Evolutionary conservation across 768 basidiomycete genomes (phyloP).

Genomic region (Russula abietina): DNA sequence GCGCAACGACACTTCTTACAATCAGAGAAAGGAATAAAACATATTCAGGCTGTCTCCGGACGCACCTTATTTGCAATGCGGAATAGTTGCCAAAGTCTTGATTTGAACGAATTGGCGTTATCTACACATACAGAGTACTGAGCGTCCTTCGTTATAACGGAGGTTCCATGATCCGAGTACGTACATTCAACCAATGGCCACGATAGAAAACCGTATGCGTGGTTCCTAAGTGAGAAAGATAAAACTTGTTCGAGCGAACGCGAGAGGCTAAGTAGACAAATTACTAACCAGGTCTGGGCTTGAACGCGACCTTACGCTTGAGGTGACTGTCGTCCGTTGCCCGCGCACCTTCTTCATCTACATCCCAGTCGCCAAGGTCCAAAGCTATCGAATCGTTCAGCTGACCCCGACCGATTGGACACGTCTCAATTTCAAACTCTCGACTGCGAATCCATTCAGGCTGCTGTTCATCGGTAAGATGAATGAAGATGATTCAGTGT

Average conservation of each 20-base stretch:
- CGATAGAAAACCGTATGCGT: constrained; percentile 89
- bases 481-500: not conserved
- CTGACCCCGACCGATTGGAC: constrained; percentile 56
- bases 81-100: constrained; percentile 67
- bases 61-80: constrained; percentile 74
- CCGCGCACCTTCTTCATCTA: constrained; percentile 54
- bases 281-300: constrained; percentile 68
- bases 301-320: constrained; percentile 74
- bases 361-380: constrained; percentile 61
- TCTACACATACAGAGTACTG: constrained; percentile 37
- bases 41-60: constrained; percentile 23
- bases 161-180: constrained; percentile 26
- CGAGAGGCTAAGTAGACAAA: constrained; percentile 5
- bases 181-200: constrained; percentile 80
- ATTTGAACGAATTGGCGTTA: constrained; percentile 71
- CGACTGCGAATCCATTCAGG: constrained; percentile 84
- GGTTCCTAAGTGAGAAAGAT: constrained; percentile 45
- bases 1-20: constrained; percentile 67
- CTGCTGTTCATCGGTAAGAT: constrained; percentile 48
- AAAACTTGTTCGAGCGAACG: constrained; percentile 4
- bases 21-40: not conserved
- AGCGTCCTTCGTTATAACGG: constrained; percentile 22
- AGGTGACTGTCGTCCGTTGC: constrained; percentile 54
- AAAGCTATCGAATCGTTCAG: constrained; percentile 62
- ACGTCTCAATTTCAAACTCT: constrained; percentile 85